Evolutionary conservation across 306 rosid genomes (phyloP).

Genomic region (Prinsepia uniflora): DNA sequence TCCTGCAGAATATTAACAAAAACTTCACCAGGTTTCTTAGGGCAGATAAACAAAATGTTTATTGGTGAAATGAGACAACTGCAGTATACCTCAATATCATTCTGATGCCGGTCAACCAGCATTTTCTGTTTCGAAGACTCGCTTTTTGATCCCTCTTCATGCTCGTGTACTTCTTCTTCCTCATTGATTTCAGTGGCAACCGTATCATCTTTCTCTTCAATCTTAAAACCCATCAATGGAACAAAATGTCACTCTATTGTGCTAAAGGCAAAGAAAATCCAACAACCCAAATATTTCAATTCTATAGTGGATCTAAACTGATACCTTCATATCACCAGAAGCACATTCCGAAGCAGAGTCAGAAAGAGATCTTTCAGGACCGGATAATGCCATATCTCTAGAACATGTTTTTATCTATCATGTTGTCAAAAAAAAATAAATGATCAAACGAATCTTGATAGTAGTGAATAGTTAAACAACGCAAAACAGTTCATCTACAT

Average conservation of each 20-base stretch:
- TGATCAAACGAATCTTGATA: neutral
- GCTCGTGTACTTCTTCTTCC: constrained; percentile 39
- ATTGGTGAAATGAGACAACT: neutral
- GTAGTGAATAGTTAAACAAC: neutral
- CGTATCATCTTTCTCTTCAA: constrained; percentile 39
- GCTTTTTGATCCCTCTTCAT: constrained; percentile 27
- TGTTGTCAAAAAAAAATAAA: neutral
- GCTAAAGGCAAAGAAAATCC: constrained; percentile 6
- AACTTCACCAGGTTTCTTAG: constrained; percentile 17
- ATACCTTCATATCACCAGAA: constrained; percentile 51
- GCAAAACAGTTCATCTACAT: too few species aligned
- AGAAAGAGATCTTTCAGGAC: constrained; percentile 34
- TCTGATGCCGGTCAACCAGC: constrained; percentile 51
- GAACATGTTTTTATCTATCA: constrained; percentile 50
- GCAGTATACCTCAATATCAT: constrained; percentile 54
- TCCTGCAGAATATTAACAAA: constrained; percentile 43
- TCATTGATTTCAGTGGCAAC: constrained; percentile 24
- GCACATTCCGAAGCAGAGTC: constrained; percentile 19
- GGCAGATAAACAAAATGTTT: neutral
- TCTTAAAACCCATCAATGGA: constrained; percentile 32
- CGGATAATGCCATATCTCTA: constrained; percentile 31
- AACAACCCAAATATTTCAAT: neutral
- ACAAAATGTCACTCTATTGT: constrained; percentile 12
- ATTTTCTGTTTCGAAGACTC: constrained; percentile 35
- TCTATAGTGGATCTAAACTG: constrained; percentile 17